phyloP scores from a whole-genome alignment of 2,329 filamentous ascomycete species.

The Mycogone perniciosa region DNA sequence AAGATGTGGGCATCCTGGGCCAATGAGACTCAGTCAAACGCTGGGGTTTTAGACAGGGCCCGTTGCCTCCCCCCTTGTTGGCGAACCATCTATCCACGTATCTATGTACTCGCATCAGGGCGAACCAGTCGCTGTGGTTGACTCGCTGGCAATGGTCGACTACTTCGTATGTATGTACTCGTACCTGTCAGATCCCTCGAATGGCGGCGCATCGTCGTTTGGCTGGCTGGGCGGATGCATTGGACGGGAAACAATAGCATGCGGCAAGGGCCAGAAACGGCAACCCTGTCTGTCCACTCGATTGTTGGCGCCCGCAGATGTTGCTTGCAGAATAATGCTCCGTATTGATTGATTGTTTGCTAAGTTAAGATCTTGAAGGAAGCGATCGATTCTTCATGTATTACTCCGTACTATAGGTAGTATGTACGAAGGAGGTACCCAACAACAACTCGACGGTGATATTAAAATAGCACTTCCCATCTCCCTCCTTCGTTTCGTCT shows the following conservation, averaged over 20 bases:
- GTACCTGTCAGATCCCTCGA: not conserved
- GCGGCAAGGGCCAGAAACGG: not conserved
- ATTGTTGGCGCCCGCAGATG: not conserved
- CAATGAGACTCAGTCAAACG: conserved; percentile 5
- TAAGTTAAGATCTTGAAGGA: too few species aligned
- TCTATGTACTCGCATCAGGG: not conserved
- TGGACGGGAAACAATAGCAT: not conserved
- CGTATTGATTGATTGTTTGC: too few species aligned
- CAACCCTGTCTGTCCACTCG: not conserved
- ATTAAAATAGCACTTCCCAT: not conserved
- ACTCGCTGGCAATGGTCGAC: not conserved
- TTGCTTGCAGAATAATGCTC: not conserved
- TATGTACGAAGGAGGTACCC: too few species aligned
- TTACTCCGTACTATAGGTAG: too few species aligned
- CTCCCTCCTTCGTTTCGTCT: not conserved
- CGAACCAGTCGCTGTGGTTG: not conserved
- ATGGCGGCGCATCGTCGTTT: not conserved
- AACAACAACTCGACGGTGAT: too few species aligned
- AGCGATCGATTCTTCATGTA: too few species aligned
- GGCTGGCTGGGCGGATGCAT: not conserved
- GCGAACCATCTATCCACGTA: not conserved
- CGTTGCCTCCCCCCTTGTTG: not conserved
- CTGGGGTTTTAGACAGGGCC: not conserved
- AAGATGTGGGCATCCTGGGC: conserved; percentile 5
- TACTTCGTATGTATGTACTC: not conserved